phyloP scores from a whole-genome alignment of 305 asterid species.

The Fraxinus albicans region DNA sequence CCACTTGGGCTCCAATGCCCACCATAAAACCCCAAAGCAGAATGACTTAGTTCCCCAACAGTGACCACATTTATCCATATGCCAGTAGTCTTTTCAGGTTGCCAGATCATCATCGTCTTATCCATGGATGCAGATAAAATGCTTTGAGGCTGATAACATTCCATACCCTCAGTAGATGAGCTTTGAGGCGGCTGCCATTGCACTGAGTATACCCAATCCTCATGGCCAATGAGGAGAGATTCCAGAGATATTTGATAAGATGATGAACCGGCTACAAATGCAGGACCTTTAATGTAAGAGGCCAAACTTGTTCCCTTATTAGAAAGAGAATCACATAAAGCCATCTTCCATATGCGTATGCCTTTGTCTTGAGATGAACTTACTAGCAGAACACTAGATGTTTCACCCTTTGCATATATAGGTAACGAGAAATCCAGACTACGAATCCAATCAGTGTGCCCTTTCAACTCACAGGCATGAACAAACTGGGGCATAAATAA shows the following conservation, averaged over 20 bases:
- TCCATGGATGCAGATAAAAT: slow-evolving; percentile 96
- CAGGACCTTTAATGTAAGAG: slow-evolving; percentile 88
- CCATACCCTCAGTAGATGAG: slow-evolving; percentile 41
- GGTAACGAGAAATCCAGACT: slow-evolving; percentile 91
- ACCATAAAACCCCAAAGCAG: slow-evolving; percentile 93
- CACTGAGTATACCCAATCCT: slow-evolving; percentile 97
- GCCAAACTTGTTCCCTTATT: slow-evolving; percentile 54
- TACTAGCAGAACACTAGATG: slow-evolving; percentile 58
- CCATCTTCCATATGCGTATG: slow-evolving; percentile 91
- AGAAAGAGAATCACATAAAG: slow-evolving; percentile 38
- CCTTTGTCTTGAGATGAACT: slow-evolving; percentile 98
- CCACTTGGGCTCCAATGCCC: slow-evolving; percentile 89
- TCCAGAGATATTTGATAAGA: slow-evolving; percentile 83
- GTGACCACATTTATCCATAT: slow-evolving; percentile 96
- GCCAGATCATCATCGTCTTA: slow-evolving; percentile 98
- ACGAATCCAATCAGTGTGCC: slow-evolving; percentile 93
- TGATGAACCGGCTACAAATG: slow-evolving; percentile 57
- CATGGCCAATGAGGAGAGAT: slow-evolving; percentile 93
- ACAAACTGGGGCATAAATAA: slow-evolving; percentile 52
- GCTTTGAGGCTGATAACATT: slow-evolving; percentile 77
- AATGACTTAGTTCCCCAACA: slow-evolving; percentile 92
- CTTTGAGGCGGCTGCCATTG: slow-evolving; percentile 87
- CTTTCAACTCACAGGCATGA: slow-evolving; percentile 84
- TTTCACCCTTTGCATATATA: slow-evolving; percentile 45
- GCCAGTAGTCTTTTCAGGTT: slow-evolving; percentile 91